Evolutionary conservation across 257 asterid species (phyloP).

Genomic region (Primulina huaijiensis): DNA sequence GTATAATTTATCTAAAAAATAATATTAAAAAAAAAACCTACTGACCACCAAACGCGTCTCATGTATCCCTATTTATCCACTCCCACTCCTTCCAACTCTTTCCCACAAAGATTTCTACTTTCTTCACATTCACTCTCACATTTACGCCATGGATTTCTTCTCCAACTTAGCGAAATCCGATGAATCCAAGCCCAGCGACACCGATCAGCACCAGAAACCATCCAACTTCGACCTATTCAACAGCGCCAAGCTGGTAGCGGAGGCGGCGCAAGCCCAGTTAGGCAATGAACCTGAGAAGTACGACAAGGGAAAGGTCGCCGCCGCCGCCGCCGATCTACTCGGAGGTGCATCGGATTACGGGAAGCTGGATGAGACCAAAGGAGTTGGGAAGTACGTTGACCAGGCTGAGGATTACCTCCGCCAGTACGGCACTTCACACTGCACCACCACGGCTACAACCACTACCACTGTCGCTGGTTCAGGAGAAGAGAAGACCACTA

Average conservation of each 20-base stretch:
- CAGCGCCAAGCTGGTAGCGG: constrained; percentile 51
- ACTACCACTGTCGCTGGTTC: constrained; percentile 10
- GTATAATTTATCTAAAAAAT: no score
- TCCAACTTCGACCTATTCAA: constrained; percentile 30
- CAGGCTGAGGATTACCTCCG: constrained; percentile 61
- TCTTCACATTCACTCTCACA: no score
- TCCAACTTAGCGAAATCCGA: constrained; percentile 29
- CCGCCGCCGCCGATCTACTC: constrained; percentile 49
- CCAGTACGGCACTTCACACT: constrained; percentile 23
- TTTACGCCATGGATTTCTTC: constrained; percentile 33
- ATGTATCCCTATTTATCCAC: constrained; percentile 22
- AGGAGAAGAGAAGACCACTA: constrained; percentile 18
- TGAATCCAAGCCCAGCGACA: constrained; percentile 23
- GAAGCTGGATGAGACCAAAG: constrained; percentile 44
- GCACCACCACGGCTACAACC: constrained; percentile 8
- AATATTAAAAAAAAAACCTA: no score
- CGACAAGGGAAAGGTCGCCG: constrained; percentile 45
- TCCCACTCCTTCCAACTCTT: not conserved
- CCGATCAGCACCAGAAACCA: constrained; percentile 25
- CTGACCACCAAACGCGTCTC: not conserved
- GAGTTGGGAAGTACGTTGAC: constrained; percentile 52
- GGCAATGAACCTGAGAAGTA: constrained; percentile 24
- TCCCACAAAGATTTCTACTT: not conserved
- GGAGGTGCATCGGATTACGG: constrained; percentile 42
- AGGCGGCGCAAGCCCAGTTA: constrained; percentile 48